These are phyloP conservation scores for Scleroderma citrinum DNA, from an alignment of 768 basidiomycete genomes.

Conservation along the genomic window DNA sequence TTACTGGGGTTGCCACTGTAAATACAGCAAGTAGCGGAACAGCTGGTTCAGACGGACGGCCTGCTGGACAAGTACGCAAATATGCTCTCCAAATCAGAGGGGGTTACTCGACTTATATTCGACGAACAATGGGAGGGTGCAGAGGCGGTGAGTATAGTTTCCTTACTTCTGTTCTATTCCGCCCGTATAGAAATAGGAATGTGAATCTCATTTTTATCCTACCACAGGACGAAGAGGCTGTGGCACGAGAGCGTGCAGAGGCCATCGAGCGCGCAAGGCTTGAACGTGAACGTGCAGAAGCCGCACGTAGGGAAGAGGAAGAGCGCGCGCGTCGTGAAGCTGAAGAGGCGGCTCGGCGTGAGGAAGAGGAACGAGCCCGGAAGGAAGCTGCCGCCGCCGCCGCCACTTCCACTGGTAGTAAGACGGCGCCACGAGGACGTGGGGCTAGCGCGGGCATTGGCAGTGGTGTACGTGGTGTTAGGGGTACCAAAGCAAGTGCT, in stretches of 20 bases:
- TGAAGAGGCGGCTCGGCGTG: conserved; percentile 27
- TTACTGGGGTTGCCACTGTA: conserved; percentile 1
- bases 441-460: conserved; percentile 37
- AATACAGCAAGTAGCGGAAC: conserved; percentile 54
- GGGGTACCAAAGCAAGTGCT: conserved; percentile 60
- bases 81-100: conserved; percentile 66
- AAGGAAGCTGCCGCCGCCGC: conserved; percentile 40
- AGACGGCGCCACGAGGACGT: conserved; percentile 31
- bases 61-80: conserved; percentile 70
- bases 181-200: neutral
- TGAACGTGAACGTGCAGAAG: conserved; percentile 33
- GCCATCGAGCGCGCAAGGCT: conserved; percentile 20
- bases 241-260: conserved; percentile 41
- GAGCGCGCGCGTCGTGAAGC: conserved; percentile 35
- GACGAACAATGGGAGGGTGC: conserved; percentile 76
- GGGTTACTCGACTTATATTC: conserved; percentile 60
- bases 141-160: conserved; percentile 50
- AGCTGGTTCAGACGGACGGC: conserved; percentile 66
- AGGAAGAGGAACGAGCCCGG: conserved; percentile 35
- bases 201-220: neutral
- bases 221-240: conserved; percentile 51
- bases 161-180: too few relatives aligned
- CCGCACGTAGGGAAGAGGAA: neutral
- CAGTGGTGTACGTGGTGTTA: conserved; percentile 63
- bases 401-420: conserved; percentile 22